Evolutionary conservation across 108 stramenopile species (phyloP).

Genomic region (Skeletonema marinoi): DNA sequence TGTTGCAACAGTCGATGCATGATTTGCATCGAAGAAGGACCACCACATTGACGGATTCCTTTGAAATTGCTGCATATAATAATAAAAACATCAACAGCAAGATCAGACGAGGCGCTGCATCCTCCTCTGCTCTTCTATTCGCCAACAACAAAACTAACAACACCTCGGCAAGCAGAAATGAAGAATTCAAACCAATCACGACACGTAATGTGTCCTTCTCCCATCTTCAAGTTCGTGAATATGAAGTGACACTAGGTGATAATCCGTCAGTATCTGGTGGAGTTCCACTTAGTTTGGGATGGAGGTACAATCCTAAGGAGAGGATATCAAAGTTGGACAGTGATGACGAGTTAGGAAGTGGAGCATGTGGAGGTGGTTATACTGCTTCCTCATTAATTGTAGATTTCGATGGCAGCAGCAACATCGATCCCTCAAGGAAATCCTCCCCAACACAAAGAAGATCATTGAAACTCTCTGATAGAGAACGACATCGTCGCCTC

Average conservation of each 20-base stretch:
- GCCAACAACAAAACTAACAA: background rate
- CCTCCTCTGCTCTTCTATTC: background rate
- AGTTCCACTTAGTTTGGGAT: conserved; percentile 59
- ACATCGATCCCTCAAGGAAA: background rate
- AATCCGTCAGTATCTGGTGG: conserved; percentile 66
- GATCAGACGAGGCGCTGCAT: background rate
- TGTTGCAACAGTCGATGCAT: background rate
- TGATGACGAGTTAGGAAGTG: background rate
- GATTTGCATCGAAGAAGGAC: background rate
- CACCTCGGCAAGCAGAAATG: too few species aligned
- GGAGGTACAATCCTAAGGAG: conserved; percentile 60
- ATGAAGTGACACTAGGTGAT: conserved; percentile 59
- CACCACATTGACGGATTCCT: background rate
- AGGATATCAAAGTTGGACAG: conserved; percentile 1
- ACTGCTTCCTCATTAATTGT: too few species aligned
- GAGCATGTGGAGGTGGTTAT: too few species aligned
- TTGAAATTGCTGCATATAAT: too few species aligned
- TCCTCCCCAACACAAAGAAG: background rate
- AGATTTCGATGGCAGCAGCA: background rate
- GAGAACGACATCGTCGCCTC: conserved; percentile 14
- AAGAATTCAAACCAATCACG: conserved; percentile 5
- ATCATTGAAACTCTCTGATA: conserved; percentile 14
- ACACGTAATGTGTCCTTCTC: conserved; percentile 59
- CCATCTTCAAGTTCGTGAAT: conserved; percentile 54
- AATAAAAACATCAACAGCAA: too few species aligned